Evolutionary conservation across 1,284 basidiomycete genomes (phyloP).

Genomic region (Sutorius eximius): DNA sequence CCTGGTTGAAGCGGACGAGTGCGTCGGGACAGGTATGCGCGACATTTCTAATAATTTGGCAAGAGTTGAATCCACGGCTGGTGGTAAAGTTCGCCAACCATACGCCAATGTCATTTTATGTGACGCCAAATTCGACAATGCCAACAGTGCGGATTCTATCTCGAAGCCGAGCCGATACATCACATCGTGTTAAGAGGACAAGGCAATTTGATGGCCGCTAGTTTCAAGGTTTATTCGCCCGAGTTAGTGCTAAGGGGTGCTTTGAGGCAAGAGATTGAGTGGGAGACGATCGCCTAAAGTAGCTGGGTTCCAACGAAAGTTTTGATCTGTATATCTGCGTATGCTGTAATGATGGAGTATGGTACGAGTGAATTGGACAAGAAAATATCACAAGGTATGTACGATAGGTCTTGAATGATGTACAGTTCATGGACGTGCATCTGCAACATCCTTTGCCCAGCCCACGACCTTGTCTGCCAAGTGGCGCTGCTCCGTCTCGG

Average conservation of each 20-base stretch:
- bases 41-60: too few species aligned
- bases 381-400: too few species aligned
- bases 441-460: too few species aligned
- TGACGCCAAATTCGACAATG: slow-evolving; percentile 54
- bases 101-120: slow-evolving; percentile 71
- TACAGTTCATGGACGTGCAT: too few species aligned
- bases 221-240: slow-evolving; percentile 59
- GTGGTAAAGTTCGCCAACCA: slow-evolving; percentile 59
- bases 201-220: slow-evolving; percentile 60
- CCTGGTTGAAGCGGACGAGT: slow-evolving; percentile 47
- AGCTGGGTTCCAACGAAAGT: too few species aligned
- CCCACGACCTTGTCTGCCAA: too few species aligned
- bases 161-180: slow-evolving; percentile 50
- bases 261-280: slow-evolving; percentile 64
- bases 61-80: too few species aligned
- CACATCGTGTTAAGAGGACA: slow-evolving; percentile 63
- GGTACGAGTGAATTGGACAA: too few species aligned
- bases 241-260: slow-evolving; percentile 66
- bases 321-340: too few species aligned
- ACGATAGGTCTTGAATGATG: too few species aligned
- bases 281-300: slow-evolving; percentile 36
- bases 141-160: slow-evolving; percentile 55
- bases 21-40: slow-evolving; percentile 76
- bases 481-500: too few species aligned
- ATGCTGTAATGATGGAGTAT: too few species aligned